A percentile compares a stretch with the other conserved stretches of the same genome.
Evolutionary conservation across 2,329 filamentous ascomycete genomes (phyloP).

Genomic region (Tolypocladium album): DNA sequence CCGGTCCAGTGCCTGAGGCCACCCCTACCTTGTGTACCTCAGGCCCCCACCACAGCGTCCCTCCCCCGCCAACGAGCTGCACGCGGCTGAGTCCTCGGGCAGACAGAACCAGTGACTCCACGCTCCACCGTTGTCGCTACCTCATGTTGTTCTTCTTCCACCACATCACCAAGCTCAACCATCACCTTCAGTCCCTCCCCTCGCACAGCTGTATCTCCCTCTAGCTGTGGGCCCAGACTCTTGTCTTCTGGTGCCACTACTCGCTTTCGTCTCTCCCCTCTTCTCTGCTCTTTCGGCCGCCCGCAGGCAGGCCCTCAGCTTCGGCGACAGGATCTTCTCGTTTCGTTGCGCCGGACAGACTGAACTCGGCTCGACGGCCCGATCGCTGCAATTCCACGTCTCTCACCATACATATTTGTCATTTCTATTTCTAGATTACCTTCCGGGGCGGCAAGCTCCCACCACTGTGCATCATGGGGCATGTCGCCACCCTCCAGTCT

Average conservation of each 20-base stretch:
- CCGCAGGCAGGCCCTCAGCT: neutral
- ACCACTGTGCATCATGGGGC: conserved; percentile 17
- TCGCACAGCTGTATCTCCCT: neutral
- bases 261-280: neutral
- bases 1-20: neutral
- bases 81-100: neutral
- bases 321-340: neutral
- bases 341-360: neutral
- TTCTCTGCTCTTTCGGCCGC: neutral
- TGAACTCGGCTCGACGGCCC: neutral
- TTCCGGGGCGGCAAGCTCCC: neutral
- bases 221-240: neutral
- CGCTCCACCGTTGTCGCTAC: neutral
- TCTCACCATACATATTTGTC: neutral
- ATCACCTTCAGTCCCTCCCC: neutral
- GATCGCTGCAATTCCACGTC: neutral
- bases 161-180: neutral
- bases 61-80: conserved; percentile 1
- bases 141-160: neutral
- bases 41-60: neutral
- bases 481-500: conserved; percentile 1
- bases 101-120: neutral
- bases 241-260: neutral
- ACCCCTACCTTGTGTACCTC: neutral
- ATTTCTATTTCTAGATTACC: neutral